These are phyloP conservation scores for Venturia carpophila DNA, from an alignment of 2,329 filamentous ascomycete genomes.

Conservation along the genomic window DNA sequence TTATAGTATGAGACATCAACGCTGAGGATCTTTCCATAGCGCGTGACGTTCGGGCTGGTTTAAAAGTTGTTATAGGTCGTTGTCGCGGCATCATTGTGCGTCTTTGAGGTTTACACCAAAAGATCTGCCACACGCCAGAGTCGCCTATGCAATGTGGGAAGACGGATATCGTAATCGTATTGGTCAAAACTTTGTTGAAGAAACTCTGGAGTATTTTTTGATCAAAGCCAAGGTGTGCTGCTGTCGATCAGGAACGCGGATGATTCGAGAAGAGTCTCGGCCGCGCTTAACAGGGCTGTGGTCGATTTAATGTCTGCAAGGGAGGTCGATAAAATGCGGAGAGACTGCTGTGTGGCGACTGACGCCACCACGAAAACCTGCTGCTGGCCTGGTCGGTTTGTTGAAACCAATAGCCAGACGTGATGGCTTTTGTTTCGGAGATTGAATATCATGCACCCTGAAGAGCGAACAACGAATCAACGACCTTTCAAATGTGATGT, in stretches of 20 bases:
- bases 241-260: not conserved
- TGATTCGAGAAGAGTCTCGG: not conserved
- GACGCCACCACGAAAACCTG: not conserved
- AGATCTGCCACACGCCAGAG: not conserved
- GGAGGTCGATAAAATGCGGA: slow-evolving; percentile 4
- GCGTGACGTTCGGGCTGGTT: not conserved
- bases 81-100: not conserved
- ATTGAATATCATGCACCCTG: not conserved
- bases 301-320: not conserved
- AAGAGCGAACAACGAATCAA: not conserved
- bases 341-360: not conserved
- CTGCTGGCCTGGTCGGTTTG: not conserved
- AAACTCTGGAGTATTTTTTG: not conserved
- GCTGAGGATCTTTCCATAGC: not conserved
- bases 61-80: not conserved
- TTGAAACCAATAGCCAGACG: not conserved
- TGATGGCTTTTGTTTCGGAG: not conserved
- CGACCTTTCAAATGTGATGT: not conserved
- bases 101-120: not conserved
- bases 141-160: not conserved
- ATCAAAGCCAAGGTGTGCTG: not conserved
- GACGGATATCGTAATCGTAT: not conserved
- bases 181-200: not conserved
- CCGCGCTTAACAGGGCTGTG: not conserved
- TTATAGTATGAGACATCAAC: not conserved